Percentiles rank a stretch among this genome's conserved stretches.
phyloP scores from a whole-genome alignment of 1,284 basidiomycete genomes.

The Pyrrhoderma noxium region DNA sequence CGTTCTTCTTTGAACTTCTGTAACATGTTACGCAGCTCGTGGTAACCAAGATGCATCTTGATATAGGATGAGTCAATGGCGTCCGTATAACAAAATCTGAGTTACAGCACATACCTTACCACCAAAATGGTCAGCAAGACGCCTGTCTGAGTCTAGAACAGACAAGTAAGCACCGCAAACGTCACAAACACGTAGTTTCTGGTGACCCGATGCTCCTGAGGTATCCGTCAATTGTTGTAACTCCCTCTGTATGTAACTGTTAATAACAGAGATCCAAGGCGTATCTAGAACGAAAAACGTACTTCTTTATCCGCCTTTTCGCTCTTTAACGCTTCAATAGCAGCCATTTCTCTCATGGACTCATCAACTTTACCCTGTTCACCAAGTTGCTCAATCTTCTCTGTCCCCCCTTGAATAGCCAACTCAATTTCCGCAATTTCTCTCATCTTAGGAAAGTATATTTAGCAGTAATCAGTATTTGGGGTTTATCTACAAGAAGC shows the following conservation, averaged over 20 bases:
- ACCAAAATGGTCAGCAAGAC: conserved; percentile 98
- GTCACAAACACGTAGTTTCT: conserved; percentile 98
- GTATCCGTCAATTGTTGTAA: conserved; percentile 96
- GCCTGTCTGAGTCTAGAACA: conserved; percentile 96
- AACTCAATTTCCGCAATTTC: conserved; percentile 99
- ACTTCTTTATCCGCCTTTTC: conserved; percentile 97
- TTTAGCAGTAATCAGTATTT: background rate
- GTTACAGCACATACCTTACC: conserved; percentile 71
- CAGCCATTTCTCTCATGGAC: conserved; percentile 94
- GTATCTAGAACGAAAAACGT: conserved; percentile 2
- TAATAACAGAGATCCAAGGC: conserved; percentile 9
- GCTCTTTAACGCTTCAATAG: conserved; percentile 94
- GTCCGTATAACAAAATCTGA: background rate
- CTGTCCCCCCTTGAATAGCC: conserved; percentile 95
- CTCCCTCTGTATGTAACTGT: conserved; percentile 60
- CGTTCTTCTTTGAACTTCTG: conserved; percentile 82
- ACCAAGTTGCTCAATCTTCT: conserved; percentile 93
- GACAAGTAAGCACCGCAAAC: conserved; percentile 98
- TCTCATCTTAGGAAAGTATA: conserved; percentile 65
- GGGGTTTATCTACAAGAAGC: background rate
- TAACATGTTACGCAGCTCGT: conserved; percentile 93
- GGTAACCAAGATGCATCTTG: conserved; percentile 98
- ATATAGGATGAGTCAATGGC: background rate
- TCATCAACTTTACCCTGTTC: conserved; percentile 98
- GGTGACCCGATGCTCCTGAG: conserved; percentile 96